A percentile compares a stretch with the other conserved stretches of the same genome.
Conservation (phyloP, 495 filamentous ascomycete genomes). For the Hyaloscypha hepaticicola region DNA sequence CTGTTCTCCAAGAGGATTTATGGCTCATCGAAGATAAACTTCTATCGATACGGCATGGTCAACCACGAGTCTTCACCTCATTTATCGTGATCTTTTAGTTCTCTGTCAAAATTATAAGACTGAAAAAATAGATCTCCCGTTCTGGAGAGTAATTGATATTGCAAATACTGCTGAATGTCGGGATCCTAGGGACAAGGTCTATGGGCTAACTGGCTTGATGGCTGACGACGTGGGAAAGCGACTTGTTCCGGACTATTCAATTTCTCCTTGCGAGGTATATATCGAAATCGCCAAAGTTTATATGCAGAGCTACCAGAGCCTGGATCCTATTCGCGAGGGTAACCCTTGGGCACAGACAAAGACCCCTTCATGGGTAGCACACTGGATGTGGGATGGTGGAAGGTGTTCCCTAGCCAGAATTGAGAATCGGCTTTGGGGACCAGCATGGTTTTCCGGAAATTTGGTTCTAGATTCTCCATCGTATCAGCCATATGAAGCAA, state of each 20-base stretch:
- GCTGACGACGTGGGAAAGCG: slow-evolving; percentile 8
- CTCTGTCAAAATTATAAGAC: slow-evolving; percentile 12
- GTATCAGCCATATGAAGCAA: slow-evolving; percentile 15
- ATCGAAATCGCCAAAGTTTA: slow-evolving; percentile 17
- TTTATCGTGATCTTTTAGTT: slow-evolving; percentile 10
- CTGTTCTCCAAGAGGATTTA: slow-evolving; percentile 9
- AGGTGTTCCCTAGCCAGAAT: neutral
- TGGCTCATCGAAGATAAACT: slow-evolving; percentile 23
- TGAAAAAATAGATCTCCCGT: slow-evolving; percentile 2
- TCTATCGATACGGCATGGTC: slow-evolving; percentile 17
- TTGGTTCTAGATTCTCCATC: neutral
- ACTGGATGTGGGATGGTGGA: slow-evolving; percentile 29
- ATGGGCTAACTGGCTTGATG: slow-evolving; percentile 28
- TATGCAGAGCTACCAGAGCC: slow-evolving; percentile 18
- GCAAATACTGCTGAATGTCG: slow-evolving; percentile 18
- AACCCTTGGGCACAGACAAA: slow-evolving; percentile 27
- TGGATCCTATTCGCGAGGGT: slow-evolving; percentile 30
- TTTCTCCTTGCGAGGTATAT: slow-evolving; percentile 7
- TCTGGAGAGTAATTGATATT: slow-evolving; percentile 18
- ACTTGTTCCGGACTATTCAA: slow-evolving; percentile 18
- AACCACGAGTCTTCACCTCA: slow-evolving; percentile 21
- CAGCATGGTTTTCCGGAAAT: neutral
- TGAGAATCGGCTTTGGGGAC: slow-evolving; percentile 7
- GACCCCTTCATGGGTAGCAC: slow-evolving; percentile 27
- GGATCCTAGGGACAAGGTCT: slow-evolving; percentile 28